Percentiles rank a stretch among this genome's conserved stretches.
Conservation (phyloP, 495 filamentous ascomycete species). For the Daldinia concentrica region DNA sequence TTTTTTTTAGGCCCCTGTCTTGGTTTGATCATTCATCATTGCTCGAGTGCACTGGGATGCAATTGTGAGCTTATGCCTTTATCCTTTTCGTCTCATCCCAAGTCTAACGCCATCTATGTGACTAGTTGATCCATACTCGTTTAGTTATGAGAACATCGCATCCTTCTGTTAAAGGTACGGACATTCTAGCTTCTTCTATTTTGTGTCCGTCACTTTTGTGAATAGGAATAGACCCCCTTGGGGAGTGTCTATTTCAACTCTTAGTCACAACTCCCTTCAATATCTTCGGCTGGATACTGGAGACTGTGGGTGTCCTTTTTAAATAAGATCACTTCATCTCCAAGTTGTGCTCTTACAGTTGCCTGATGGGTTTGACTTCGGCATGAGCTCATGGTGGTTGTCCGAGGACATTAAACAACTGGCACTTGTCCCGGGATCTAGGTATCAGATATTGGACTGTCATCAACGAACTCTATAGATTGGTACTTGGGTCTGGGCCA, state of each 20-base stretch:
- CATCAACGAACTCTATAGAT: neutral
- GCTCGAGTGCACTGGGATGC: neutral
- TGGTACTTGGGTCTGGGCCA: neutral
- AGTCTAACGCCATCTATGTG: neutral
- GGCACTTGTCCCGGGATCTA: neutral
- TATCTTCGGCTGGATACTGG: neutral
- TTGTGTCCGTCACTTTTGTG: neutral
- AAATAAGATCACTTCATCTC: neutral
- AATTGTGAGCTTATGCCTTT: neutral
- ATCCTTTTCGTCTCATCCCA: neutral
- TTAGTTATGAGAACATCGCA: slow-evolving; percentile 16
- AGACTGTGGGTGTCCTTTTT: neutral
- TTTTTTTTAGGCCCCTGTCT: neutral
- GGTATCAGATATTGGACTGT: neutral
- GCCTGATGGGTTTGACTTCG: neutral
- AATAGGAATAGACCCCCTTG: neutral
- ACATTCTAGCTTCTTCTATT: slow-evolving; percentile 9
- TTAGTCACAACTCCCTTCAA: neutral
- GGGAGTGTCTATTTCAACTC: neutral
- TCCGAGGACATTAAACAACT: neutral
- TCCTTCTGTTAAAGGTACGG: slow-evolving; percentile 16
- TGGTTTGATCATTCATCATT: neutral
- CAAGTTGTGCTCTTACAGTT: neutral
- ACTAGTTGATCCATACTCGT: neutral
- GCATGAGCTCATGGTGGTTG: neutral